Base-by-base conservation (phyloP, 1,284 basidiomycete species). In the Anthracocystis panici-leucophaei region DNA sequence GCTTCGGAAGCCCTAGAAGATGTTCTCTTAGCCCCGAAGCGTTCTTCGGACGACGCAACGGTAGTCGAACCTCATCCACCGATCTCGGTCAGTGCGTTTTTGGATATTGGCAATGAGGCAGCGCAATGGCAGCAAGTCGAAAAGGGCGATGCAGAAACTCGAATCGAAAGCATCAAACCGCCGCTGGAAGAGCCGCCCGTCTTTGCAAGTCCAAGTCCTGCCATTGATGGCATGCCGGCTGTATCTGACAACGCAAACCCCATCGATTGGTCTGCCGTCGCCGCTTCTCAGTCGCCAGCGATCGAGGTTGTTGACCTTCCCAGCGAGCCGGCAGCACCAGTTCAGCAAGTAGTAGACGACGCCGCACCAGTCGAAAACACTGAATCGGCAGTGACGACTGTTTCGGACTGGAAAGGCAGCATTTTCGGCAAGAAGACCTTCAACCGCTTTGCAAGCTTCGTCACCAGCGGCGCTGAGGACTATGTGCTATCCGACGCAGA, bases 381-480 rank as follows among this genome's bases (percentile, higher is more conserved):
- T 14, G 42, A 52, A 38, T 35, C 50, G 14, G 45, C 48, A 12
- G 16, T 44, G 23, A 27, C 54, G 20, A n/a, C 54, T 7, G n/a
- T 35, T 14, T 58, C 66, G 5, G 62, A 69, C 23, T 72, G 74
- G 74, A 67, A 60, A 29, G 70, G 62, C 33, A 67, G 70, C 49
- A 49, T 93, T 0, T 88, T 93, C 1, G 90, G 92, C 25, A 91
- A 92, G 6, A 92, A 90, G 85, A 90, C 89, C 53, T 85, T 93
- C 61, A 93, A 94, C 82, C 88, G 92, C 20, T 94, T 93, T 86
- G 92, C 91, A 0, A 90, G 88, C 70, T 94, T 93, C 82, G 93
- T 94, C 21, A 92, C 91, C 1, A 92, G 90, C 67, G 92, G 93
- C 42, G 92, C 92, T 8, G 93, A 94, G 82, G 91, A 91, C 62